Percentiles rank a stretch among this genome's conserved stretches.
These are phyloP conservation scores for Globisporangium polare DNA, from an alignment of 352 stramenopile species.

Conservation along the genomic window DNA sequence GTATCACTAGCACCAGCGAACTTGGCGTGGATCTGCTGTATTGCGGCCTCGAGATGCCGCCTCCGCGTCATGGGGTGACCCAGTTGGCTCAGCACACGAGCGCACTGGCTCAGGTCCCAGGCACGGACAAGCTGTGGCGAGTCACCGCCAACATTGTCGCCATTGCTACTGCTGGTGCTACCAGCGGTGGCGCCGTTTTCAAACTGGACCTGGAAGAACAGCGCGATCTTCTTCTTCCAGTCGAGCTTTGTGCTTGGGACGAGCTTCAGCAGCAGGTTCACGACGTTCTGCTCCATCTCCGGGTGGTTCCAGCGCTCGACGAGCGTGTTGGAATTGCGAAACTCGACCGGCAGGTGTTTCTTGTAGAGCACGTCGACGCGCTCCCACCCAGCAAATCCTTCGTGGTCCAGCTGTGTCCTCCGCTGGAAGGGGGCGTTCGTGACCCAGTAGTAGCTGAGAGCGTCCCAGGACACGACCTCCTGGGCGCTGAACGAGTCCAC, in stretches of 20 bases:
- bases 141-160: neutral
- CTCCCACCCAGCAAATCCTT: conserved; percentile 34
- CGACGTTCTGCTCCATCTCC: conserved; percentile 37
- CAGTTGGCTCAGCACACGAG: conserved; percentile 28
- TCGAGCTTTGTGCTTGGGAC: conserved; percentile 58
- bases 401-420: conserved; percentile 25
- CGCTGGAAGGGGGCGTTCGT: conserved; percentile 47
- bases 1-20: conserved; percentile 14
- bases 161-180: too few species aligned
- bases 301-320: conserved; percentile 51
- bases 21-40: conserved; percentile 21
- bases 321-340: conserved; percentile 32
- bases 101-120: conserved; percentile 26
- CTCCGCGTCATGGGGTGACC: conserved; percentile 28
- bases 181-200: conserved; percentile 6
- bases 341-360: conserved; percentile 20
- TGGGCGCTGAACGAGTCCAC: conserved; percentile 33
- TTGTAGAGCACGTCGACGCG: conserved; percentile 32
- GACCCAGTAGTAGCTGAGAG: conserved; percentile 45
- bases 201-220: conserved; percentile 50
- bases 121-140: neutral
- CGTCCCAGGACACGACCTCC: conserved; percentile 42
- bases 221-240: conserved; percentile 40
- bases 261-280: conserved; percentile 34
- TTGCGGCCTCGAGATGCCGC: conserved; percentile 25